Percentiles rank a stretch among this genome's conserved stretches.
Conservation (phyloP, 2,329 filamentous ascomycete genomes). For the Diplocarpon mali region DNA sequence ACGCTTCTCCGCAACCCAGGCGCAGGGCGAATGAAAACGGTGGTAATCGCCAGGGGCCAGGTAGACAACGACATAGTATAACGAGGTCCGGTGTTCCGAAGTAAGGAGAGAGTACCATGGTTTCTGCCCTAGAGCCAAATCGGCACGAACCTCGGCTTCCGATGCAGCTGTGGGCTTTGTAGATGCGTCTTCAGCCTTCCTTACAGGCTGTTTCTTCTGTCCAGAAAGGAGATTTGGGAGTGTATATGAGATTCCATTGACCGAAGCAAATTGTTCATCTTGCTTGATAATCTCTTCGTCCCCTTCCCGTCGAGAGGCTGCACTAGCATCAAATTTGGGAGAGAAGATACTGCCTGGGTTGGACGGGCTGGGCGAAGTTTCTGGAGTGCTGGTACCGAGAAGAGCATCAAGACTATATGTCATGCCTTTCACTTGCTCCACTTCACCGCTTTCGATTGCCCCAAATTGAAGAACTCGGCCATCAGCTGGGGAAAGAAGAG, state of each 20-base stretch:
- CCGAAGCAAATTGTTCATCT: constrained; percentile 83
- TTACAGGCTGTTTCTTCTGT: constrained; percentile 27
- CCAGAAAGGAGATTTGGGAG: constrained; percentile 81
- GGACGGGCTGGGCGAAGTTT: constrained; percentile 25
- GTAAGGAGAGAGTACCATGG: constrained; percentile 63
- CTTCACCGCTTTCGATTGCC: constrained; percentile 81
- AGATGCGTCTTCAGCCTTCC: constrained; percentile 59
- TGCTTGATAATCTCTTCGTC: constrained; percentile 59
- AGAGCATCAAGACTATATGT: constrained; percentile 94
- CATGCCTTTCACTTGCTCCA: constrained; percentile 98
- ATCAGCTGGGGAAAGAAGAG: constrained; percentile 79
- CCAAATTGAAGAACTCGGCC: constrained; percentile 88
- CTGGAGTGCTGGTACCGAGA: constrained; percentile 55
- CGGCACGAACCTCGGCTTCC: constrained; percentile 72
- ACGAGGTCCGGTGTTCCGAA: constrained; percentile 51
- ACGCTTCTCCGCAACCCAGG: constrained; percentile 88
- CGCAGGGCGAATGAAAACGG: constrained; percentile 89
- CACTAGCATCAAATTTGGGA: constrained; percentile 12
- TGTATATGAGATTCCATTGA: constrained; percentile 94
- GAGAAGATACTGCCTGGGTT: constrained; percentile 38
- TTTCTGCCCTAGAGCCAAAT: constrained; percentile 62
- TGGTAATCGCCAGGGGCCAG: constrained; percentile 97
- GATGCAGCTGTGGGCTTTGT: constrained; percentile 55
- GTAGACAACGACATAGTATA: constrained; percentile 94
- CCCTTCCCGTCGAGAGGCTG: constrained; percentile 18